Evolutionary conservation across 805 yeast genomes (phyloP), one percentile per base, ranked within the genome.

Genomic region (Kodamaea kakaduensis): DNA sequence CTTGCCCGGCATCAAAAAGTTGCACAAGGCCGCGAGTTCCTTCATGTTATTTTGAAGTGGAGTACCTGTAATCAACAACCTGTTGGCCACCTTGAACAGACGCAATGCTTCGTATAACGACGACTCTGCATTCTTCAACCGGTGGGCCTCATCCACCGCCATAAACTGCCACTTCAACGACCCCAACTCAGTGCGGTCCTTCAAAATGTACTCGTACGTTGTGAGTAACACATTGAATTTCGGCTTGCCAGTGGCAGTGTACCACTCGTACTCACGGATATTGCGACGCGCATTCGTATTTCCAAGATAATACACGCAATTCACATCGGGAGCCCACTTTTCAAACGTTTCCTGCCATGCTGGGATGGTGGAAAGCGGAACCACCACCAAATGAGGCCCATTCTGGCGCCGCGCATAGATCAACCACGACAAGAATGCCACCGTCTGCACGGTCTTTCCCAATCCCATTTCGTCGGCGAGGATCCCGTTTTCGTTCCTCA

Each of bases 301-400:
- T 34, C 99, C 99, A 69, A 89, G 72, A 55, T 90, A 93, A 52
- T 86, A 87, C 43, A 93, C 78, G 60, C 90, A 87, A 56, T 94
- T 93, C 41, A 93, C 69, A 54, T 89, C 97, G 2, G 98, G 97
- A 0, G 98, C 76, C 99, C 99, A 93, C 52, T 80, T 77, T 50
- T 93, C 97, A 59, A 93, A 86, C 3, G 98, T 93, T 56, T 93
- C 98, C 64, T 93, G 97, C 99, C 99, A 93, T 0, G 98, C 95
- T 3, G 97, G 96, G 37, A 93, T 79, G 0, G 99, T 93, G 2
- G 96, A 84, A 38, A 93, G 66, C 1, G 99, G 99, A 6, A 93
- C 98, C 19, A 93, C 98, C 13, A 93, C 93, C 28, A 93, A 56
- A 59, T 90, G 97, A 2, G 99, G 98, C 6, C 99, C 99, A 59